A percentile compares a stretch with the other conserved stretches of the same genome.
phyloP scores from a whole-genome alignment of 805 yeast genomes.

The Candida rishiriensis region DNA sequence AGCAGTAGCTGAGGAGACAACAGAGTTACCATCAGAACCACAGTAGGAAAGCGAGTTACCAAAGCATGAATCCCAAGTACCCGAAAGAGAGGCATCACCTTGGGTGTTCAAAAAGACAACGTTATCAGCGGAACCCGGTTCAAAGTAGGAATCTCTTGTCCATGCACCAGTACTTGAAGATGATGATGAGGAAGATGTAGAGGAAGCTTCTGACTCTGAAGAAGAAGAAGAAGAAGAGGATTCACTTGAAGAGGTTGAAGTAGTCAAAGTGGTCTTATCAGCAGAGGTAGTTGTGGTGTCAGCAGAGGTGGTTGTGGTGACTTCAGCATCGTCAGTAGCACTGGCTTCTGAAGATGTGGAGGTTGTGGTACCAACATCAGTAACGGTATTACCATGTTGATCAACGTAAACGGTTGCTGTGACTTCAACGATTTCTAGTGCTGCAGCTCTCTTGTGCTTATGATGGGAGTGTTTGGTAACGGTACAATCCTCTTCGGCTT shows the following conservation, averaged over 20 bases:
- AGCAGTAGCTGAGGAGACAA: conserved; percentile 64
- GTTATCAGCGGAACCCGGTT: conserved; percentile 60
- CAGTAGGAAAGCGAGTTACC: conserved; percentile 91
- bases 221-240: conserved; percentile 13
- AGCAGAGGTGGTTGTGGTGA: conserved; percentile 20
- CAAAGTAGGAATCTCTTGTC: conserved; percentile 71
- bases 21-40: conserved; percentile 70
- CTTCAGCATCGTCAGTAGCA: conserved; percentile 26
- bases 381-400: conserved; percentile 42
- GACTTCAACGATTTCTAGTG: conserved; percentile 62
- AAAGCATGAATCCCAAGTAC: conserved; percentile 79
- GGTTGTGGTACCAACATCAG: conserved; percentile 19
- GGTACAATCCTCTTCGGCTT: conserved; percentile 41
- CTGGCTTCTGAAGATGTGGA: conserved; percentile 17
- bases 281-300: conserved; percentile 12
- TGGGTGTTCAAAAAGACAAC: conserved; percentile 77
- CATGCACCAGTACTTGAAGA: conserved; percentile 49
- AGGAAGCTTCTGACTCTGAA: conserved; percentile 16
- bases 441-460: conserved; percentile 57
- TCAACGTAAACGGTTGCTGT: conserved; percentile 77
- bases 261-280: conserved; percentile 20
- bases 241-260: conserved; percentile 12
- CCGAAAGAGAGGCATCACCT: conserved; percentile 85
- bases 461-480: conserved; percentile 43
- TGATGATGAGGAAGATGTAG: conserved; percentile 22